Evolutionary conservation across 2,329 filamentous ascomycete genomes (phyloP), one percentile per base, ranked within the genome.

Genomic region (Truncatella angustata): DNA sequence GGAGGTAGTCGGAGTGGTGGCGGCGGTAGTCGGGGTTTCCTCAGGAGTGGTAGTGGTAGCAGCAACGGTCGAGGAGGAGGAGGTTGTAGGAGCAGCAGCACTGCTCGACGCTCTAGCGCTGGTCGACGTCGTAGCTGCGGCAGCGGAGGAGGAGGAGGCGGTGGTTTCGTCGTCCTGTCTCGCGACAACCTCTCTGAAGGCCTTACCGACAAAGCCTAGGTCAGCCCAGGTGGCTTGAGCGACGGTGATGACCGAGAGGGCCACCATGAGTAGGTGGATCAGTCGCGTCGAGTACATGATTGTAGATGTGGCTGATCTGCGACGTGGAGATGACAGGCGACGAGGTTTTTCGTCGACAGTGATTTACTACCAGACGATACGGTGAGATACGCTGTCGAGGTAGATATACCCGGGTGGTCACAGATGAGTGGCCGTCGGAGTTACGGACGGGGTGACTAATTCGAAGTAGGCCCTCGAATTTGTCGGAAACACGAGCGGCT

Each of bases 231-330:
- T 63, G 50, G 69, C 79, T 59, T 81, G 76, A 40, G 74, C 74
- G 34, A 77, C 67, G 42, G 70, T 70, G 50, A 74, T 56, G 53
- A 78, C 63, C 39, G 76, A 76, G 48, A 82, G 67, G 39, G 75
- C 76, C 58, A 79, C 66, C 56, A 81, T 61, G 52, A 82, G 65
- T 54, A 81, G 63, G 60, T 75, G 70, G 30, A 80, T 54, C 46
- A 77, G 58, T 52, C 72, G 72, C 50, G 67, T 68, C 24, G 73
- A 66, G 62, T 76, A 75, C 80, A 84, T 83, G 51, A 48, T 69
- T 64, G 35, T 42, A 54, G 20, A 35, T 42, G 44, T 45, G 39
- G 23, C 51, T 46, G 51, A 18, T 56, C 35, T 16, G 40, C 36
- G 30, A 43, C 40, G 39, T 36, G 39, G 34, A 26, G 21, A 44